Evolutionary conservation across 805 yeast species (phyloP), one percentile per base, ranked within the genome.

Genomic region (Ogataea saltuana): DNA sequence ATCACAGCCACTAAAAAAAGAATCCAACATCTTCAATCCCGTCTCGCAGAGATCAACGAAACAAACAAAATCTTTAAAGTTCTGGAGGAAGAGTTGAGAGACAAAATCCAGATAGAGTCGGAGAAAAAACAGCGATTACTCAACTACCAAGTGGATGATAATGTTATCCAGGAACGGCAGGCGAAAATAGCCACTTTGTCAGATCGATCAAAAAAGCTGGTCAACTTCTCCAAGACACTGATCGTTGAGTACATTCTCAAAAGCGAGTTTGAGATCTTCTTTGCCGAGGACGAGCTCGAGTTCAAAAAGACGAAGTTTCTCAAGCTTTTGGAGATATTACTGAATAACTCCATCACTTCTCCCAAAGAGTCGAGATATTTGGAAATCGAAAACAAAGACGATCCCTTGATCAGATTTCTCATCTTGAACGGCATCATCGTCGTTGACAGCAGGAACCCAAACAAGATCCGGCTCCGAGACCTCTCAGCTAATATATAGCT

Each of bases 341-440:
- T 66, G 15, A 66, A 65, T 43, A 58, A 64, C 27, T 44, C 61
- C 9, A 48, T 60, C n/a, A 42, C 46, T 1, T 50, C 36, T 16
- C 36, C 49, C 13, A 35, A 41, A 13, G 44, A 30, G n/a, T 45
- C 42, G 2, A 50, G 50, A 18, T 55, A 49, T 26, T 36, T 59
- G 2, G 54, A 54, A n/a, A 50, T 65, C n/a, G 53, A 45, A 7
- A 54, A 56, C n/a, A 55, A 55, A 27, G 65, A 62, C 41, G 70
- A 65, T 42, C 63, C 64, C 9, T 39, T 66, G 12, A 51, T 65
- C n/a, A 42, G 69, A 27, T 64, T 61, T 41, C 39, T 66, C 4
- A 42, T 66, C 2, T 35, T 51, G 33, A 61, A 62, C 39, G 58
- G 55, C 23, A 45, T 62, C 20, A 54, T 64, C 8, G 48, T 55